Evolutionary conservation across 768 basidiomycete species (phyloP).

Genomic region (Termitomyces sp.): DNA sequence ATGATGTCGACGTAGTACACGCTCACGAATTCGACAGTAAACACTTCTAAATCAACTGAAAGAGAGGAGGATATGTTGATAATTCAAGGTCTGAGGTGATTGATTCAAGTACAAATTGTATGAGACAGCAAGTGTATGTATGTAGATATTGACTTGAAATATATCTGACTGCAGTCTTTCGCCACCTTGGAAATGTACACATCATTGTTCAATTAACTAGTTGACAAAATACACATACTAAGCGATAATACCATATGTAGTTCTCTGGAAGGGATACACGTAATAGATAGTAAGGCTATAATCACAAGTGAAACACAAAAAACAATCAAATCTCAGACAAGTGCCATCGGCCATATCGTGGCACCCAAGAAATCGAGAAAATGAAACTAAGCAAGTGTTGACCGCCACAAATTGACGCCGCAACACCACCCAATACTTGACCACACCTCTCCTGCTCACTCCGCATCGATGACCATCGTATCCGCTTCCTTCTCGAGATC

Average conservation of each 20-base stretch:
- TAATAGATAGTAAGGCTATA: not conserved
- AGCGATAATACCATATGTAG: not conserved
- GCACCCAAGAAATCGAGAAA: not conserved
- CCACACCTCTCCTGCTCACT: not conserved
- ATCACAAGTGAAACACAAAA: not conserved
- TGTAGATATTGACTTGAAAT: no score
- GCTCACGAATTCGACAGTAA: no score
- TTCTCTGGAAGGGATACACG: not conserved
- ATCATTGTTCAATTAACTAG: no score
- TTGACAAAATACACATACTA: not conserved
- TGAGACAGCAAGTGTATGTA: no score
- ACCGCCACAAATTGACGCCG: not conserved
- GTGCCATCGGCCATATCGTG: not conserved
- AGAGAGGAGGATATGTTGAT: no score
- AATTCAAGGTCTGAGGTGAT: no score
- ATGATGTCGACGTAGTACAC: no score
- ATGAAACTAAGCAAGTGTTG: not conserved
- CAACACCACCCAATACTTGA: not conserved
- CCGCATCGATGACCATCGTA: slow-evolving; percentile 10
- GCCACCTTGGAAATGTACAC: slow-evolving; percentile 23
- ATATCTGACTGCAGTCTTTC: not conserved
- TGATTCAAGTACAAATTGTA: no score
- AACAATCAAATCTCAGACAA: not conserved
- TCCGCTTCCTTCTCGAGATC: not conserved
- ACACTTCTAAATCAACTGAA: no score